Evolutionary conservation across 345 rosid genomes (phyloP).

Genomic region (Garcia nutans): DNA sequence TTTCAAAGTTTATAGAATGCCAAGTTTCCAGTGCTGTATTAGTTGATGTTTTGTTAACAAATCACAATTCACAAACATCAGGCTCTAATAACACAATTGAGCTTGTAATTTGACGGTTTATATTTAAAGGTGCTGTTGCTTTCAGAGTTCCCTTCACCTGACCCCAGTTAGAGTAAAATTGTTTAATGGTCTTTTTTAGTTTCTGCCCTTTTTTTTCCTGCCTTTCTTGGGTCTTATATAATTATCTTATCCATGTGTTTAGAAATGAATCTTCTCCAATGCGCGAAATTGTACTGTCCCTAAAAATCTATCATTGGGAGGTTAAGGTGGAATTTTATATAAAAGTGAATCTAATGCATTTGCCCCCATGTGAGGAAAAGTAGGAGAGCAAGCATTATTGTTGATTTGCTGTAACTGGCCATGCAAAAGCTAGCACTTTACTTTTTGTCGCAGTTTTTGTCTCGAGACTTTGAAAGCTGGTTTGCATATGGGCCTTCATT

Average conservation of each 20-base stretch:
- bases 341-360: conserved; percentile 9
- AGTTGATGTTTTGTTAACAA: neutral
- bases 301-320: neutral
- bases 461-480: conserved; percentile 4
- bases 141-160: neutral
- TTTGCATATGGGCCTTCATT: conserved; percentile 3
- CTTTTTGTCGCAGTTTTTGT: neutral
- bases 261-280: neutral
- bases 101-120: neutral
- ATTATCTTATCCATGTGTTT: neutral
- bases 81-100: neutral
- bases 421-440: conserved; percentile 17
- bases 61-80: neutral
- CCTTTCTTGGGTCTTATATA: neutral
- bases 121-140: neutral
- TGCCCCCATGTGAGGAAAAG: conserved; percentile 12
- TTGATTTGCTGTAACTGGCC: neutral
- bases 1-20: neutral
- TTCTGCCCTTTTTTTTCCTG: neutral
- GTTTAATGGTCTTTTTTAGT: neutral
- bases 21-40: neutral
- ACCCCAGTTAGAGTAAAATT: no score
- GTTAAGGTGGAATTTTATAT: neutral
- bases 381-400: conserved; percentile 15
- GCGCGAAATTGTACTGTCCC: neutral